A percentile compares a stretch with the other conserved stretches of the same genome.
Conservation (phyloP, 75 land plant genomes). For the Pinus taeda region DNA sequence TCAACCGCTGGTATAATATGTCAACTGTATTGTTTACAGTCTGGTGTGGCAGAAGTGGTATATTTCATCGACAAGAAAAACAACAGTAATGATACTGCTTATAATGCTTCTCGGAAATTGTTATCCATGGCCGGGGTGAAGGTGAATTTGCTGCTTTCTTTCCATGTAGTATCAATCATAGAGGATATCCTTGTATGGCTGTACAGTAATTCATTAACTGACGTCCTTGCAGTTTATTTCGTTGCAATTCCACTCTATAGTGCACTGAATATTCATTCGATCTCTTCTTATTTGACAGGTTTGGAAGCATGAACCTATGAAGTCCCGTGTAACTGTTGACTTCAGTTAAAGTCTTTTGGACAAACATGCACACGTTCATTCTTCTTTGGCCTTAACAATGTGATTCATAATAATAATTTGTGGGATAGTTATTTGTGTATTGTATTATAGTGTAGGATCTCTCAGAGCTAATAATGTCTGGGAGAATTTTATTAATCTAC, state of each 20-base stretch:
- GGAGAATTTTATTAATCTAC: too few species aligned
- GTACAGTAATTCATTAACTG: neutral
- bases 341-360: slow-evolving; percentile 12
- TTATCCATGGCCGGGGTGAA: slow-evolving; percentile 87
- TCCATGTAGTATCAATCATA: neutral
- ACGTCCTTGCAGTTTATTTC: neutral
- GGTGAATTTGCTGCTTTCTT: slow-evolving; percentile 27
- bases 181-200: neutral
- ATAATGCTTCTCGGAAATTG: slow-evolving; percentile 78
- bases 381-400: neutral
- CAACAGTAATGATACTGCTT: slow-evolving; percentile 45
- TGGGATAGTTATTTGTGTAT: too few species aligned
- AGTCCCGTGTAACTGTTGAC: slow-evolving; percentile 16
- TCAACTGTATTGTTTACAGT: slow-evolving; percentile 40
- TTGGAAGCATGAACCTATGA: slow-evolving; percentile 69
- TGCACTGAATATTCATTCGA: neutral
- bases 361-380: too few species aligned
- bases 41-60: slow-evolving; percentile 93
- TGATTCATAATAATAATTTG: too few species aligned
- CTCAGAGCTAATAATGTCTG: too few species aligned
- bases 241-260: neutral
- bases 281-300: slow-evolving; percentile 33
- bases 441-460: too few species aligned
- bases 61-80: slow-evolving; percentile 79
- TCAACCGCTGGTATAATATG: neutral